phyloP scores from a whole-genome alignment of 805 yeast species.

The Yamadazyma philogaea region DNA sequence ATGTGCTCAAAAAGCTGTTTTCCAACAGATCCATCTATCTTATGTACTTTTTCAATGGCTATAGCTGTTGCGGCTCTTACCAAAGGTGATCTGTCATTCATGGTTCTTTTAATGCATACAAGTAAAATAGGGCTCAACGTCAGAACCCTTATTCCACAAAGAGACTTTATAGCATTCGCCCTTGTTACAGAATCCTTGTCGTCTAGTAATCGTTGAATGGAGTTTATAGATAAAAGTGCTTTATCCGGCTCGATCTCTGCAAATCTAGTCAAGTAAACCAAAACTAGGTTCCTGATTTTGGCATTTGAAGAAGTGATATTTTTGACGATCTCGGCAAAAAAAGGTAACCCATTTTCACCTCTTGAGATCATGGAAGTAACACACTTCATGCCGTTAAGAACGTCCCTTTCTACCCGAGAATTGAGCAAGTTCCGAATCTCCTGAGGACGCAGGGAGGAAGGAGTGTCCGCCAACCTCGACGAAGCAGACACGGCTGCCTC shows the following conservation, averaged over 20 bases:
- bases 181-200: conserved; percentile 69
- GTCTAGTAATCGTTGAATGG: conserved; percentile 77
- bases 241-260: conserved; percentile 85
- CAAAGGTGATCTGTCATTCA: conserved; percentile 66
- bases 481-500: conserved; percentile 84
- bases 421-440: conserved; percentile 66
- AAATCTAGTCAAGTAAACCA: conserved; percentile 67
- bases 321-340: conserved; percentile 85
- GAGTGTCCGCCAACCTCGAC: conserved; percentile 60
- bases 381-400: conserved; percentile 40
- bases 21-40: conserved; percentile 37
- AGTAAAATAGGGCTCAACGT: conserved; percentile 78
- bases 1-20: conserved; percentile 52
- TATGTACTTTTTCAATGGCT: conserved; percentile 60
- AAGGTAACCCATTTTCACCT: conserved; percentile 40
- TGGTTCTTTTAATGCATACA: conserved; percentile 65
- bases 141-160: conserved; percentile 79
- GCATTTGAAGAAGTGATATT: conserved; percentile 67
- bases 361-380: conserved; percentile 37
- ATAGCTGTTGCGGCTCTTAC: conserved; percentile 81
- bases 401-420: conserved; percentile 61
- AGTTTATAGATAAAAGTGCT: conserved; percentile 85
- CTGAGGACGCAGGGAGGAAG: conserved; percentile 54
- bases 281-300: conserved; percentile 71
- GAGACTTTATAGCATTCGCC: conserved; percentile 69